These are phyloP conservation scores for Microsporum audouinii DNA, from an alignment of 2,329 filamentous ascomycete species.

Conservation along the genomic window DNA sequence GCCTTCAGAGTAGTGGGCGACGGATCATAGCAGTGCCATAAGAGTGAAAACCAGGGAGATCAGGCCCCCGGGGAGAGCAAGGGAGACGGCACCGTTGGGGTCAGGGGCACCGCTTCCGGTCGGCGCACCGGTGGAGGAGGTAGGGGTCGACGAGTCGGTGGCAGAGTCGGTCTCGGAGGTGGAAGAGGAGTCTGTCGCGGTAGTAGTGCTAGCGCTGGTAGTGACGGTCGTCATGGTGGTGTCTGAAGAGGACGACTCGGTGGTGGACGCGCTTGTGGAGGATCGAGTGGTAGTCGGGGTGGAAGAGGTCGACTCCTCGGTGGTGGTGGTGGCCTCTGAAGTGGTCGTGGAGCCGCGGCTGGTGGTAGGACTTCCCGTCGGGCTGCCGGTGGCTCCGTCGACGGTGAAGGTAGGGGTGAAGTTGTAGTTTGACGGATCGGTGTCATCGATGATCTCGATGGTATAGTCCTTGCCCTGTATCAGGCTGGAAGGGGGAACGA, in stretches of 20 bases:
- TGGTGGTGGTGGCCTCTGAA: conserved; percentile 17
- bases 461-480: conserved; percentile 40
- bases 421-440: conserved; percentile 36
- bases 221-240: conserved; percentile 14
- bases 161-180: conserved; percentile 6
- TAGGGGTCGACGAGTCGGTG: not conserved
- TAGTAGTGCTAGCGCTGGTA: conserved; percentile 17
- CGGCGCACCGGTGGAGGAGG: not conserved
- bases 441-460: conserved; percentile 42
- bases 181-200: conserved; percentile 18
- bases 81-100: conserved; percentile 12
- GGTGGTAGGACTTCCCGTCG: conserved; percentile 15
- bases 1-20: not conserved
- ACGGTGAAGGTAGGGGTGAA: conserved; percentile 44
- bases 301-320: conserved; percentile 17
- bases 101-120: conserved; percentile 9
- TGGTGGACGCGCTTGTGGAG: conserved; percentile 8
- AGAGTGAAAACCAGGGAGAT: conserved; percentile 11
- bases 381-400: conserved; percentile 34
- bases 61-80: conserved; percentile 10
- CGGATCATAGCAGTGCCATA: conserved; percentile 13
- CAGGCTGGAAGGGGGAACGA: conserved; percentile 33
- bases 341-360: conserved; percentile 17
- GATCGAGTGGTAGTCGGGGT: conserved; percentile 19
- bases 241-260: conserved; percentile 12